phyloP scores from a whole-genome alignment of 257 asterid species.

The Rhazya stricta region DNA sequence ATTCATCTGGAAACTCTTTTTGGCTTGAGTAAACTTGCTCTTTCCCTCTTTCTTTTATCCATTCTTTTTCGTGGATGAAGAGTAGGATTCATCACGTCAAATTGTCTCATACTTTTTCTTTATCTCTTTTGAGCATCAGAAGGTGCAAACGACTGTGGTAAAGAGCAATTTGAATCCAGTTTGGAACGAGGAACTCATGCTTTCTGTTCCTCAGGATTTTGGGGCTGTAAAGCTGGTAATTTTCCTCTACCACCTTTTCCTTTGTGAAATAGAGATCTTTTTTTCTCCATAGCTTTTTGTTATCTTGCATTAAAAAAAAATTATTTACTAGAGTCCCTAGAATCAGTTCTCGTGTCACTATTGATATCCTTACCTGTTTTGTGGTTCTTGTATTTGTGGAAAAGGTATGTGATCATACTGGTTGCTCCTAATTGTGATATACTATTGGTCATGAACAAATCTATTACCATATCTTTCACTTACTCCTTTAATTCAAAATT shows the following conservation, averaged over 20 bases:
- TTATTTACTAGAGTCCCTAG: neutral
- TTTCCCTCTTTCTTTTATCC: neutral
- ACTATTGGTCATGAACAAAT: neutral
- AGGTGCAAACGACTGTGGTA: conserved; percentile 64
- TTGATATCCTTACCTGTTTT: neutral
- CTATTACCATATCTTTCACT: neutral
- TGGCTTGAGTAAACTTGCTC: neutral
- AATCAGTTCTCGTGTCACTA: neutral
- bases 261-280: neutral
- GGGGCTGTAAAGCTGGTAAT: conserved; percentile 79
- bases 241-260: neutral
- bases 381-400: neutral
- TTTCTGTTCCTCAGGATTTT: conserved; percentile 81
- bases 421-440: neutral
- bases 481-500: neutral
- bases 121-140: conserved; percentile 38
- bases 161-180: conserved; percentile 88
- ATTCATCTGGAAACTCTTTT: neutral
- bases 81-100: neutral
- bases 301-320: neutral
- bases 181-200: conserved; percentile 95
- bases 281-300: neutral
- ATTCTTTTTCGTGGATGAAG: neutral
- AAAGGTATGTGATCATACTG: neutral
- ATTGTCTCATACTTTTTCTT: neutral